Percentiles rank a stretch among this genome's conserved stretches.
Evolutionary conservation across 345 rosid genomes (phyloP).

Genomic region (Ceriops tagal): DNA sequence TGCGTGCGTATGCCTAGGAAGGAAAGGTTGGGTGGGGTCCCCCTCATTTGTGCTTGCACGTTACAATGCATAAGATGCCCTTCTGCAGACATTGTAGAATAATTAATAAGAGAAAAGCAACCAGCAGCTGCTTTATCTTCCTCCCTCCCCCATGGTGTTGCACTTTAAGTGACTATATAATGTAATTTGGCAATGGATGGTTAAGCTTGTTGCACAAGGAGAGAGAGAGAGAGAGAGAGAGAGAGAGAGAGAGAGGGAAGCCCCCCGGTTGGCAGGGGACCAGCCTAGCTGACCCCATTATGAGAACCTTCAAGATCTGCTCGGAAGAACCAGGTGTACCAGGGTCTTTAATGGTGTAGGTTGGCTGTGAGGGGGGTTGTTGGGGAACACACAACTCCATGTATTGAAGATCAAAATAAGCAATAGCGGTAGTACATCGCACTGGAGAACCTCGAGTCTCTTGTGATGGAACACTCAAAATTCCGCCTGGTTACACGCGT

Average conservation of each 20-base stretch:
- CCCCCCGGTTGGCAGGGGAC: constrained; percentile 12
- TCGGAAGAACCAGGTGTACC: neutral
- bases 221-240: neutral
- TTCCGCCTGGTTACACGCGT: constrained; percentile 2
- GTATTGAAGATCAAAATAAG: neutral
- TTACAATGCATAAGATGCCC: neutral
- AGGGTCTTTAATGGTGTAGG: neutral
- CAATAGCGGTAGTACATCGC: neutral
- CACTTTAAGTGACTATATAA: constrained; percentile 17
- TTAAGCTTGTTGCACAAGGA: neutral
- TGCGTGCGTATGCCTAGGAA: too few relatives aligned
- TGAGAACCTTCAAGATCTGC: neutral
- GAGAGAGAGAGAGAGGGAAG: constrained; percentile 3
- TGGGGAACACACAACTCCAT: neutral
- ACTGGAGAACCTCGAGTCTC: neutral
- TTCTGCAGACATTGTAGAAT: neutral
- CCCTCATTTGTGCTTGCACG: neutral
- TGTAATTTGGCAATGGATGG: neutral
- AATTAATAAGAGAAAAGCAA: neutral
- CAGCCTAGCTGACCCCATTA: neutral
- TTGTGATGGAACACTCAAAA: neutral
- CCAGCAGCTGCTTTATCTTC: constrained; percentile 7
- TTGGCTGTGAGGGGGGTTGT: neutral
- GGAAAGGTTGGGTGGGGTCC: neutral
- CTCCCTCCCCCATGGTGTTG: constrained; percentile 5